phyloP scores from a whole-genome alignment of 331 rosid genomes.

The Pyrus hybrid region DNA sequence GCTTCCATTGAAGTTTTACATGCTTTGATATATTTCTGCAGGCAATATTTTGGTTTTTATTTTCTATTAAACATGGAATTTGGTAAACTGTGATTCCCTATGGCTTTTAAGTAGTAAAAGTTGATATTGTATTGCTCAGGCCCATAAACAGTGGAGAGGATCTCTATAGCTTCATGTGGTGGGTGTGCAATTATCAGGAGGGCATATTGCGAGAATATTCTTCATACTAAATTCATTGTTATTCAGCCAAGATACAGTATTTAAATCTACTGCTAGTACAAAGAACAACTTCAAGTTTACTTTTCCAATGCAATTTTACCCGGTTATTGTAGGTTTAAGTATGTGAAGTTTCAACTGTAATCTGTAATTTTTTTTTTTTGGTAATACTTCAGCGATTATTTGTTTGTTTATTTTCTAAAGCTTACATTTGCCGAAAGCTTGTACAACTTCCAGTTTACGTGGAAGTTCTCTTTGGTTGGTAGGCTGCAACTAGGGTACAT shows the following conservation, averaged over 20 bases:
- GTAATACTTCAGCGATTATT: background rate
- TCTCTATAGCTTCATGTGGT: slow-evolving; percentile 20
- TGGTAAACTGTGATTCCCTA: slow-evolving; percentile 5
- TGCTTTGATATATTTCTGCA: background rate
- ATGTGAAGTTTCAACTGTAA: background rate
- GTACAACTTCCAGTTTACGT: background rate
- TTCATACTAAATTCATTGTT: slow-evolving; percentile 8
- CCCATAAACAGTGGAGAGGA: slow-evolving; percentile 19
- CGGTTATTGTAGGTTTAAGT: background rate
- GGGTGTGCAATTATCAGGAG: slow-evolving; percentile 24
- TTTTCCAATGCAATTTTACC: background rate
- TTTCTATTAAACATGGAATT: slow-evolving; percentile 9
- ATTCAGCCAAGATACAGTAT: slow-evolving; percentile 10
- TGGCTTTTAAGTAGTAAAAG: background rate
- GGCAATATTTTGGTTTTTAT: background rate
- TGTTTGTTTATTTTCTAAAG: background rate
- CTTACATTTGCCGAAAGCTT: background rate
- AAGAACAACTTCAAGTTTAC: background rate
- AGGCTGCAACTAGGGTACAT: background rate
- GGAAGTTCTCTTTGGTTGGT: background rate
- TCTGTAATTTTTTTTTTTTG: background rate
- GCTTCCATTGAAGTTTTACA: background rate
- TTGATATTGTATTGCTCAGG: slow-evolving; percentile 28
- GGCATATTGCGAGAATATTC: slow-evolving; percentile 20
- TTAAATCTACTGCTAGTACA: background rate